Evolutionary conservation across 345 rosid species (phyloP).

Genomic region (Euphorbia peplus): DNA sequence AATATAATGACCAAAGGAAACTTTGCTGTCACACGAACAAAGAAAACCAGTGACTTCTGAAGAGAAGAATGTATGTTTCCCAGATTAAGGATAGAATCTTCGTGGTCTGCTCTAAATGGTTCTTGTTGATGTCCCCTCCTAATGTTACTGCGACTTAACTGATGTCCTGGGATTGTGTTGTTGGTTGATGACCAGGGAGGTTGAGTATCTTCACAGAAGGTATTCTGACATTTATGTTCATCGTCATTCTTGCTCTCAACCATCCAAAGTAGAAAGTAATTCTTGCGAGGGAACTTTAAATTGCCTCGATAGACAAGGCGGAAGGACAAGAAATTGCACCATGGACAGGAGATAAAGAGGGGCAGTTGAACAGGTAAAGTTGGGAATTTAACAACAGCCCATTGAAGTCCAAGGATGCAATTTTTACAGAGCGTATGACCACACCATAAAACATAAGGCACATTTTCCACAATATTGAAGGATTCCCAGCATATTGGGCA

Average conservation of each 20-base stretch:
- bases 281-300: conserved; percentile 80
- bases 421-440: conserved; percentile 94
- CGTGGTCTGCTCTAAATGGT: conserved; percentile 39
- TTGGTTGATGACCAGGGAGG: conserved; percentile 24
- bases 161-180: conserved; percentile 25
- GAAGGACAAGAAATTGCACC: conserved; percentile 89
- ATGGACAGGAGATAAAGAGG: conserved; percentile 90
- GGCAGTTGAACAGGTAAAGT: conserved; percentile 87
- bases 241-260: conserved; percentile 88
- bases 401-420: conserved; percentile 81
- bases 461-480: conserved; percentile 87
- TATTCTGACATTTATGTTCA: conserved; percentile 40
- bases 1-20: conserved; percentile 84
- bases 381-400: conserved; percentile 83
- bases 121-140: conserved; percentile 36
- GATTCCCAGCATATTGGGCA: conserved; percentile 95
- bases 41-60: conserved; percentile 65
- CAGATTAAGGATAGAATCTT: conserved; percentile 30
- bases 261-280: conserved; percentile 96
- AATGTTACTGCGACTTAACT: conserved; percentile 24
- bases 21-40: conserved; percentile 82
- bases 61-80: conserved; percentile 56
- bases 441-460: conserved; percentile 93
- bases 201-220: conserved; percentile 32
- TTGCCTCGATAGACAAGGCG: conserved; percentile 73